Base-by-base conservation (phyloP, 345 rosid genomes). In the Salix exigua region DNA sequence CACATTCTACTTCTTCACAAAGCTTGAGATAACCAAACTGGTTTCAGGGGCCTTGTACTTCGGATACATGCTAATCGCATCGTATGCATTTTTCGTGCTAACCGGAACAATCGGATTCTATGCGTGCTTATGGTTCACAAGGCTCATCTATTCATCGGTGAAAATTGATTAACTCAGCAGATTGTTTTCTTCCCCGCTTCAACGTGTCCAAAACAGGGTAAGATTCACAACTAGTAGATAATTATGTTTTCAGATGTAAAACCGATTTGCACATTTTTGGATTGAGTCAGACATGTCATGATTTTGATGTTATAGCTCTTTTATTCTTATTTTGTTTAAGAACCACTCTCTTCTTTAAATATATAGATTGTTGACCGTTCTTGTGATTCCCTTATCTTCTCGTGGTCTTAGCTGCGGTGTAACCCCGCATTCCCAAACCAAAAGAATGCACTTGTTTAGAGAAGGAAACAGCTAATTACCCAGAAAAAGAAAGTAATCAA, bases 121-220 rank as follows among this genome's bases (percentile, higher is more conserved):
- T 48, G 92, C 93, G 0, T 91, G 96, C 86, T 88, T 91, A 68
- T 89, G 92, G 96, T 91, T 91, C 88, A 91, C 93, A 48, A 83
- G 93, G 85, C 89, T 91, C 78, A 91, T 91, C 83, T 91, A 91
- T 80, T 91, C 96, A 16, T 91, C 96, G 9, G 96, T 91, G 73
- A 91, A 91, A 83, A 91, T 91, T 38, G 96, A 91, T 75, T 91
- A 81, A 81, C 33, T 66, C 62, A n/a, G 40, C 37, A 2, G 33
- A 25, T 70, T 35, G 10, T 68, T 30, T 26, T 38, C 72, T 48
- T 75, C 25, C 51, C 60, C 12, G 1, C 50, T 11, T 44, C 50
- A 14, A 44, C 17, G 50, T 2, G 50, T 11, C 17, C 16, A 13
- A 46, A 69, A 42, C 68, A 42, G 79, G 76, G 83, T 74, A 73